phyloP scores from a whole-genome alignment of 768 basidiomycete species.

The Rhodocollybia butyracea region DNA sequence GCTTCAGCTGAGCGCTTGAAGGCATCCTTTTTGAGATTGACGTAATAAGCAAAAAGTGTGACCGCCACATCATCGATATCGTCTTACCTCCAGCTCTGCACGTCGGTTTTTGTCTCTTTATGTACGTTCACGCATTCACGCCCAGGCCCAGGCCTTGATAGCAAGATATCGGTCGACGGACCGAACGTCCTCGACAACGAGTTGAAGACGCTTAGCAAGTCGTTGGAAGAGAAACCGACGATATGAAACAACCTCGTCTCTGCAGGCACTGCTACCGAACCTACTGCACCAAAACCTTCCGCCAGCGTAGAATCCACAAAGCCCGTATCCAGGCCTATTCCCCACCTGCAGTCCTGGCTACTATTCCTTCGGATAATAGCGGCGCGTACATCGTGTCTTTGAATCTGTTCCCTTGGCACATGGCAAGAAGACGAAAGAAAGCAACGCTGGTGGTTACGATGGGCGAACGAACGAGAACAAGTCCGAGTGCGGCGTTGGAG shows the following conservation, averaged over 20 bases:
- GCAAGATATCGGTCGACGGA: constrained; percentile 6
- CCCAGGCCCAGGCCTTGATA: neutral
- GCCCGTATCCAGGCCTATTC: neutral
- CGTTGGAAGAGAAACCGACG: constrained; percentile 3
- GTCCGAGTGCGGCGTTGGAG: too few species aligned
- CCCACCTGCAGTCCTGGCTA: constrained; percentile 3
- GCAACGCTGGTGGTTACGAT: too few species aligned
- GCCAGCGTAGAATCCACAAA: neutral
- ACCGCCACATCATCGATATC: too few species aligned
- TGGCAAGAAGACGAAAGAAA: too few species aligned
- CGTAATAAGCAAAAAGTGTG: constrained; percentile 7
- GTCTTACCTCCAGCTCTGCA: constrained; percentile 3
- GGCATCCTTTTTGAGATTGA: too few species aligned
- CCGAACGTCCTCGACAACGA: constrained; percentile 4
- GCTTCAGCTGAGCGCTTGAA: too few species aligned
- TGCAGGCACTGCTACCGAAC: neutral
- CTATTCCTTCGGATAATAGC: neutral
- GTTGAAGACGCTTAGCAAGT: constrained; percentile 5
- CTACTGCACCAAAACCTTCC: neutral
- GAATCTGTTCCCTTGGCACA: neutral
- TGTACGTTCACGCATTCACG: neutral
- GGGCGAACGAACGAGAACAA: too few species aligned
- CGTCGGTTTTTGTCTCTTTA: constrained; percentile 1
- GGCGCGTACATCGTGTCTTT: neutral
- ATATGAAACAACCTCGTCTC: neutral